Percentiles rank a stretch among this genome's conserved stretches.
Evolutionary conservation across 2,329 filamentous ascomycete genomes (phyloP).

Genomic region (Graphilbum fragrans): DNA sequence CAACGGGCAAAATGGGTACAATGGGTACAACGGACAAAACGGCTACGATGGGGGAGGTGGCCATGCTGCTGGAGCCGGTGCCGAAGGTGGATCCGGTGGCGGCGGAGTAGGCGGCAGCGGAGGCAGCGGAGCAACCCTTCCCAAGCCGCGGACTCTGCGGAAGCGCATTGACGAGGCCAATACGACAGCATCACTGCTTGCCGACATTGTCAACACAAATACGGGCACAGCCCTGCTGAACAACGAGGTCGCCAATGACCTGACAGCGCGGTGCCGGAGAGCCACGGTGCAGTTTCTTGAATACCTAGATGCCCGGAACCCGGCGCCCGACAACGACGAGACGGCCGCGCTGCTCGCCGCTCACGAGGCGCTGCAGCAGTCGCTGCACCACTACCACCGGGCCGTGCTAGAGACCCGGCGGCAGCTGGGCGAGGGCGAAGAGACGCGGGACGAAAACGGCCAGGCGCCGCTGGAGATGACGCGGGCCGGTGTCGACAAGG

Average conservation of each 20-base stretch:
- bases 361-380: conserved; percentile 78
- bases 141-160: conserved; percentile 63
- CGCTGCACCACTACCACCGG: conserved; percentile 74
- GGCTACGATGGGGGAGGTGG: no score
- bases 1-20: no score
- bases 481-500: conserved; percentile 15
- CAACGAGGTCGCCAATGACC: conserved; percentile 89
- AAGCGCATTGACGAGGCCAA: conserved; percentile 80
- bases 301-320: conserved; percentile 72
- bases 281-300: conserved; percentile 72
- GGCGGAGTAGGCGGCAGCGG: conserved; percentile 19
- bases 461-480: conserved; percentile 11
- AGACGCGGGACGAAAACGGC: conserved; percentile 15
- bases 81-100: conserved; percentile 9
- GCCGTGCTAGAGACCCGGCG: conserved; percentile 56
- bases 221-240: conserved; percentile 60
- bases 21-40: no score
- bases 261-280: conserved; percentile 71
- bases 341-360: conserved; percentile 90
- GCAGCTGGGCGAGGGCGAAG: conserved; percentile 29
- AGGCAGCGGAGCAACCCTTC: conserved; percentile 35
- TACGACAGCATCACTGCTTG: conserved; percentile 82
- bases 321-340: conserved; percentile 70
- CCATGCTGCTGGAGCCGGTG: neutral
- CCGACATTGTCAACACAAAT: conserved; percentile 82